These are phyloP conservation scores for Penicillium mononematosum DNA, from an alignment of 495 filamentous ascomycete genomes.

Conservation along the genomic window DNA sequence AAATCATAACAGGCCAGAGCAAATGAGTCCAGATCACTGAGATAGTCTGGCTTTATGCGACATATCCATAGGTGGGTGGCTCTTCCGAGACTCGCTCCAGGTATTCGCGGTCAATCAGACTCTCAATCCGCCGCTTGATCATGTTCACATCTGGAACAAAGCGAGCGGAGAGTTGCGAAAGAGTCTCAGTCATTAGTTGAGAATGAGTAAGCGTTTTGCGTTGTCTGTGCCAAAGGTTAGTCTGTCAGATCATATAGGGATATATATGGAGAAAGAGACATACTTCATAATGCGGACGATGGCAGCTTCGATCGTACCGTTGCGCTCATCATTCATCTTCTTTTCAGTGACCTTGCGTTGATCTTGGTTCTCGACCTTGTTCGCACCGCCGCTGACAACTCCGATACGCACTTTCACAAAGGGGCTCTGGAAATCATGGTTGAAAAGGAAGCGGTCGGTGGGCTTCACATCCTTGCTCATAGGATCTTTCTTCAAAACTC, in stretches of 20 bases:
- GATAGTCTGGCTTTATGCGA: constrained; percentile 51
- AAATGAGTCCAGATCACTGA: neutral
- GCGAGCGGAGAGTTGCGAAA: constrained; percentile 70
- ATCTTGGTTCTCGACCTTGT: constrained; percentile 79
- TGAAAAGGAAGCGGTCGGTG: constrained; percentile 81
- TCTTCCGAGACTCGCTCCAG: constrained; percentile 80
- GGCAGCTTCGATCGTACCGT: constrained; percentile 78
- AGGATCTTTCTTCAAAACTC: constrained; percentile 79
- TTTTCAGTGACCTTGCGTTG: constrained; percentile 86
- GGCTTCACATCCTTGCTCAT: constrained; percentile 77
- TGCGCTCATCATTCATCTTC: constrained; percentile 78
- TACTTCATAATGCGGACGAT: constrained; percentile 97
- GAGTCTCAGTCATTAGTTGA: constrained; percentile 79
- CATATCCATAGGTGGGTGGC: constrained; percentile 70
- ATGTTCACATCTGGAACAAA: constrained; percentile 89
- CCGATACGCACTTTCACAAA: constrained; percentile 85
- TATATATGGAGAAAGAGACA: constrained; percentile 24
- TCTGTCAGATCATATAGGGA: neutral
- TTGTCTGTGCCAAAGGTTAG: constrained; percentile 65
- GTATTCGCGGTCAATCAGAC: constrained; percentile 88
- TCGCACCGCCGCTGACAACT: constrained; percentile 62
- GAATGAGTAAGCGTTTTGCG: constrained; percentile 80
- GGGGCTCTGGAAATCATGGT: constrained; percentile 77
- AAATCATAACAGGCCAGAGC: constrained; percentile 8
- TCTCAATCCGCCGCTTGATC: constrained; percentile 94